Evolutionary conservation across 1,284 basidiomycete species (phyloP).

Genomic region (Omphalotus olearius): DNA sequence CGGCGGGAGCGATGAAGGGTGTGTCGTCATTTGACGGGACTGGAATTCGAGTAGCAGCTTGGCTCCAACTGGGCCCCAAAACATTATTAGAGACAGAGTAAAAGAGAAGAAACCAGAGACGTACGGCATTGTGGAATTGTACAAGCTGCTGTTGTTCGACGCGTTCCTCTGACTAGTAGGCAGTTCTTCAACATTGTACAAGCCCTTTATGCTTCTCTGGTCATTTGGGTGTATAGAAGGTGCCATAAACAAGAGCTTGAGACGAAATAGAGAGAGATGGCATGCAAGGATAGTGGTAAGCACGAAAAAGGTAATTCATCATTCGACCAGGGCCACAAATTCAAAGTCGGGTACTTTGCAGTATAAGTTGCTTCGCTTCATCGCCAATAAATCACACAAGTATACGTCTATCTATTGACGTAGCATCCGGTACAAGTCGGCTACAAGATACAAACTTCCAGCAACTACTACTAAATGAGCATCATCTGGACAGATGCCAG

Average conservation of each 20-base stretch:
- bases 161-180: slow-evolving; percentile 8
- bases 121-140: not conserved
- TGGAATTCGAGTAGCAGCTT: slow-evolving; percentile 4
- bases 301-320: not conserved
- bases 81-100: not conserved
- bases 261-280: not conserved
- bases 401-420: not conserved
- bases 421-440: slow-evolving; percentile 71
- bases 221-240: too few relatives aligned
- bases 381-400: not conserved
- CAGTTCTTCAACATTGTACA: not conserved
- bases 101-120: not conserved
- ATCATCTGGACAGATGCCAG: slow-evolving; percentile 25
- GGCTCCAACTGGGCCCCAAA: slow-evolving; percentile 5
- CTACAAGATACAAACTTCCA: slow-evolving; percentile 90
- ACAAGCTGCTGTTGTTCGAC: not conserved
- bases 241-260: not conserved
- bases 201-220: too few relatives aligned
- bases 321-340: not conserved
- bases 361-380: not conserved
- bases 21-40: not conserved
- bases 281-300: not conserved
- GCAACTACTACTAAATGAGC: slow-evolving; percentile 63
- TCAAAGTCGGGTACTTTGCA: not conserved
- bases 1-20: too few relatives aligned